These are phyloP conservation scores for Sarcodon sp. DNA, from an alignment of 768 basidiomycete species.

Conservation along the genomic window DNA sequence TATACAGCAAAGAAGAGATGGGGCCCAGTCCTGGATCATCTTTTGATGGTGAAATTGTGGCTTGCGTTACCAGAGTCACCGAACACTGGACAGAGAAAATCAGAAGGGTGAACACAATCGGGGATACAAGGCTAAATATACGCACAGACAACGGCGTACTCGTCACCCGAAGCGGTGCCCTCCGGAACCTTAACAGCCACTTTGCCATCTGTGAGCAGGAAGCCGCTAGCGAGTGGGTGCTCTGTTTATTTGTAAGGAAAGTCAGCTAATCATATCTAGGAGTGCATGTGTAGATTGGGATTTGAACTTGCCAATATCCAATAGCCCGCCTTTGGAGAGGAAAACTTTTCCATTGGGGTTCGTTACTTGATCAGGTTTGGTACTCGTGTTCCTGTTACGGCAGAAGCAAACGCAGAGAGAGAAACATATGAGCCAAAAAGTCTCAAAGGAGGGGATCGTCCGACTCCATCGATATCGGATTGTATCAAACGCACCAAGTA, in stretches of 20 bases:
- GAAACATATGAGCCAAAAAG: constrained; percentile 1
- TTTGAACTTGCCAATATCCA: constrained; percentile 6
- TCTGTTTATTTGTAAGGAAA: constrained; percentile 8
- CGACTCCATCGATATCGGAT: constrained; percentile 29
- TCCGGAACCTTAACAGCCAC: constrained; percentile 21
- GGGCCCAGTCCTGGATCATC: background rate
- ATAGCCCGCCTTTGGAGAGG: constrained; percentile 15
- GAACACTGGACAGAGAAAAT: constrained; percentile 13
- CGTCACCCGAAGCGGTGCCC: constrained; percentile 14
- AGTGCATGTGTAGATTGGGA: background rate
- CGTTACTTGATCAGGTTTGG: constrained; percentile 8
- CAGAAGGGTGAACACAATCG: background rate
- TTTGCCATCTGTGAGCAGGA: constrained; percentile 18
- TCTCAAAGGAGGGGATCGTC: constrained; percentile 17
- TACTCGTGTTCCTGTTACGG: background rate
- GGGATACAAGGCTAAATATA: constrained; percentile 3
- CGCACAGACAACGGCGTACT: constrained; percentile 25
- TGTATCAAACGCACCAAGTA: constrained; percentile 29
- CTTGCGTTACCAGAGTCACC: constrained; percentile 29
- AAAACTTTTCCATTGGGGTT: constrained; percentile 20
- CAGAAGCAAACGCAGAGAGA: constrained; percentile 12
- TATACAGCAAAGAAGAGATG: too few species aligned
- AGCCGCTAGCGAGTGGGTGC: constrained; percentile 21
- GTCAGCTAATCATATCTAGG: background rate
- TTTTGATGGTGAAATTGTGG: constrained; percentile 21